Conservation (phyloP, 2,329 filamentous ascomycete species). For the Apiospora saccharicola region DNA sequence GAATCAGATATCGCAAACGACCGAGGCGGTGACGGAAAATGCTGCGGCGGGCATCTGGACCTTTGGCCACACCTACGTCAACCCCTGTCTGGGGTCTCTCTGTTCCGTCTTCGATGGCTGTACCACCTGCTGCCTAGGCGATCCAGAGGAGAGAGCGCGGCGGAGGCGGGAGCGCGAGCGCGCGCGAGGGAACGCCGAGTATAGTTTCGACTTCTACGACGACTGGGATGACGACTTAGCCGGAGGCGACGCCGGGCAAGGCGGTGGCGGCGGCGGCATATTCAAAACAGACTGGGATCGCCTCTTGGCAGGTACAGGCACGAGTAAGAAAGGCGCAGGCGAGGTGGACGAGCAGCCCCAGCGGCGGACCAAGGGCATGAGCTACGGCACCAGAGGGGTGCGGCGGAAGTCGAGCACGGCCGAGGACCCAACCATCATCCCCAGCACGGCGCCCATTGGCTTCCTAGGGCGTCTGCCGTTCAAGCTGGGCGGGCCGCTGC, state of each 20-base stretch:
- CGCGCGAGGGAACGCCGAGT: slow-evolving; percentile 71
- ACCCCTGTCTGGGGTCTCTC: slow-evolving; percentile 77
- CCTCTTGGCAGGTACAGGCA: slow-evolving; percentile 71
- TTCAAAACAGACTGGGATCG: slow-evolving; percentile 82
- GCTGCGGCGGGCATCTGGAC: slow-evolving; percentile 92
- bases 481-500: slow-evolving; percentile 80
- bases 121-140: slow-evolving; percentile 73
- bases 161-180: slow-evolving; percentile 70
- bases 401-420: slow-evolving; percentile 56
- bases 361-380: slow-evolving; percentile 78
- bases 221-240: slow-evolving; percentile 81
- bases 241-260: slow-evolving; percentile 49
- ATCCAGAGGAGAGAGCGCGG: slow-evolving; percentile 76
- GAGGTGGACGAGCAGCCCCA: slow-evolving; percentile 54
- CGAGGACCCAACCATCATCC: slow-evolving; percentile 89
- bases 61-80: slow-evolving; percentile 85
- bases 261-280: slow-evolving; percentile 56
- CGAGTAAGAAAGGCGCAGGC: slow-evolving; percentile 54
- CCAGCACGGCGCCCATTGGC: slow-evolving; percentile 83
- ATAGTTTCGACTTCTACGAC: slow-evolving; percentile 96
- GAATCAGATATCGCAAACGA: slow-evolving; percentile 90
- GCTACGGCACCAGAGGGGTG: slow-evolving; percentile 76
- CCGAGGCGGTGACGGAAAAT: slow-evolving; percentile 88
- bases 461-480: slow-evolving; percentile 87
- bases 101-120: slow-evolving; percentile 75